Conservation (phyloP, 2,329 filamentous ascomycete species). For the Exserohilum rostratum region DNA sequence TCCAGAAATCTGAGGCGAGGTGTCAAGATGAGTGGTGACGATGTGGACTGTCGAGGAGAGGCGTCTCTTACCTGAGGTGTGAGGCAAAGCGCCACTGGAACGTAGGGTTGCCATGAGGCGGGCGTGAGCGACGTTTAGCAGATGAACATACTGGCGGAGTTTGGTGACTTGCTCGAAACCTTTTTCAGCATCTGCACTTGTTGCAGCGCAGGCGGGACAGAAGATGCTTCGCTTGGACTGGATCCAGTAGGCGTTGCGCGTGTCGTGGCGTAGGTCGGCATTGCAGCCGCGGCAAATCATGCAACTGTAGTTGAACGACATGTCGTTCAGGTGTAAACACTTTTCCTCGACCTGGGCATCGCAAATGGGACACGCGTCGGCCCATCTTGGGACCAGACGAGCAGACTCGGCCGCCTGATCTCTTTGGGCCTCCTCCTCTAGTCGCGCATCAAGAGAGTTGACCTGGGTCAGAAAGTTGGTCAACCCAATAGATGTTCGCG, state of each 20-base stretch:
- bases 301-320: constrained; percentile 84
- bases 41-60: constrained; percentile 21
- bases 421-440: constrained; percentile 46
- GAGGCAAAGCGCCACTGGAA: constrained; percentile 79
- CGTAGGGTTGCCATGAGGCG: constrained; percentile 85
- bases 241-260: constrained; percentile 75
- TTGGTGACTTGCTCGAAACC: constrained; percentile 80
- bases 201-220: constrained; percentile 70
- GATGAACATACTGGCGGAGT: constrained; percentile 91
- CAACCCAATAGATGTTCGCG: constrained; percentile 73
- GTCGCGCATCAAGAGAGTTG: constrained; percentile 71
- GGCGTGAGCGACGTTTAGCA: constrained; percentile 89
- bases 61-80: constrained; percentile 63
- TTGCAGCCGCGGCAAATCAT: constrained; percentile 73
- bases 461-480: constrained; percentile 84
- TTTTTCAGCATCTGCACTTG: constrained; percentile 61
- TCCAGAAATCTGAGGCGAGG: constrained; percentile 36
- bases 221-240: constrained; percentile 70
- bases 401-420: constrained; percentile 52
- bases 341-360: constrained; percentile 92
- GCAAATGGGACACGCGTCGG: constrained; percentile 82
- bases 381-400: constrained; percentile 53
- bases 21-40: constrained; percentile 41
- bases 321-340: constrained; percentile 76
- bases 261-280: constrained; percentile 70